Base-by-base conservation (phyloP, 345 rosid species). In the Theobroma cacao region DNA sequence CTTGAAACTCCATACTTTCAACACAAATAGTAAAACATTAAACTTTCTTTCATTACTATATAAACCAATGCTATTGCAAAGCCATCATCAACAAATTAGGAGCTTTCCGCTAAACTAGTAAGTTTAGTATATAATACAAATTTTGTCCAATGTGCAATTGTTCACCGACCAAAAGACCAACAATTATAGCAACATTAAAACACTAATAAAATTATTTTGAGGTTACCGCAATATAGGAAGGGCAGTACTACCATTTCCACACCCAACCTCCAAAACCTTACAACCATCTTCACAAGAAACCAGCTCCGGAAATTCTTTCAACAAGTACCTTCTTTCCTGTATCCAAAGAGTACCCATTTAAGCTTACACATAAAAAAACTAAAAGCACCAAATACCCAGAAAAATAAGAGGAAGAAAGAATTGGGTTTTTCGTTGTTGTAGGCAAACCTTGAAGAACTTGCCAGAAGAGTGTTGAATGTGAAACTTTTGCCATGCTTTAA, bases 221-320 rank as follows among this genome's bases (percentile, higher is more conserved):
- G 50, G 30, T 79, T 88, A 95, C 97, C 96, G 88, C 74, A 95
- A 77, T 77, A 95, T 86, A 11, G 97, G 97, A 82, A 91, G 89
- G 24, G 85, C 86, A 0, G 97, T 85, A 82, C 99, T 95, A 22
- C 99, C 98, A 85, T 86, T 95, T 52, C 99, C 98, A 75, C 98
- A 92, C 24, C 98, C 99, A 22, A 92, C 91, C 88, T 95, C 98
- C 85, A 95, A 87, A 60, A 93, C 84, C 84, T 84, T 91, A 3
- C 90, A 80, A 59, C 85, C 83, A 58, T 84, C 86, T 11, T 20
- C 79, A 75, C 91, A 79, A 5, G 91, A 84, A 82, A 89, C 88
- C 74, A 95, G 78, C 61, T 90, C 98, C 2, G 97, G 97, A 50
- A 93, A 95, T 79, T 95, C 99, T 86, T 95, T 95, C 84, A 92